phyloP scores from a whole-genome alignment of 805 yeast genomes.

The Candida nonsorbophila region DNA sequence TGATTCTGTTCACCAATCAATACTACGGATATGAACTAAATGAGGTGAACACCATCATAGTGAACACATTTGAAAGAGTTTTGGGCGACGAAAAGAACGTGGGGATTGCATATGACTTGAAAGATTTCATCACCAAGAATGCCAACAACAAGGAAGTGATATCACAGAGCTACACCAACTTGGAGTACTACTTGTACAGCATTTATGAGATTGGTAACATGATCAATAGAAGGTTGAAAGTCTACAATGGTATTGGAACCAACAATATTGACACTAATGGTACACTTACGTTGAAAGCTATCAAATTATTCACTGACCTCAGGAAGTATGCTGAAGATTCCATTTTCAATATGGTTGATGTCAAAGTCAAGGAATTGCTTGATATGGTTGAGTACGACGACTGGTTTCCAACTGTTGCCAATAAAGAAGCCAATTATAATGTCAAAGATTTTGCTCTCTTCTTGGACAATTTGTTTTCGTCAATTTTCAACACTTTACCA shows the following conservation, averaged over 20 bases:
- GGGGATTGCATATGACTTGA: constrained; percentile 55
- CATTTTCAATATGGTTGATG: constrained; percentile 77
- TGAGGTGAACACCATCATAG: constrained; percentile 51
- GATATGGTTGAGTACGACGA: constrained; percentile 79
- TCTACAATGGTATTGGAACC: constrained; percentile 33
- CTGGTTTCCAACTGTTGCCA: constrained; percentile 56
- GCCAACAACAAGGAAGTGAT: constrained; percentile 83
- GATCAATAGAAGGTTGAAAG: constrained; percentile 30
- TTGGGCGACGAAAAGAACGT: constrained; percentile 43
- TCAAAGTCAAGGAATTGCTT: constrained; percentile 70
- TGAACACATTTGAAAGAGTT: constrained; percentile 62
- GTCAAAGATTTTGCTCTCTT: constrained; percentile 82
- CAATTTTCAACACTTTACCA: constrained; percentile 81
- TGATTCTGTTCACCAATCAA: constrained; percentile 59
- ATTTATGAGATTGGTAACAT: constrained; percentile 60
- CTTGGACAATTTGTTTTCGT: constrained; percentile 76
- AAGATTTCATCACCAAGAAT: constrained; percentile 55
- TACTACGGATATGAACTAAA: constrained; percentile 61
- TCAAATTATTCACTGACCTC: constrained; percentile 50
- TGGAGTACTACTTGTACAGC: constrained; percentile 80
- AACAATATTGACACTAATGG: constrained; percentile 36
- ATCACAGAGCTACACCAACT: constrained; percentile 81
- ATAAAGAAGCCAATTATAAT: constrained; percentile 63
- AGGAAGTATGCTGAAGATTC: constrained; percentile 73
- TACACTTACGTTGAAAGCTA: constrained; percentile 41